phyloP scores from a whole-genome alignment of 805 yeast species.

The Suhomyces emberorum region DNA sequence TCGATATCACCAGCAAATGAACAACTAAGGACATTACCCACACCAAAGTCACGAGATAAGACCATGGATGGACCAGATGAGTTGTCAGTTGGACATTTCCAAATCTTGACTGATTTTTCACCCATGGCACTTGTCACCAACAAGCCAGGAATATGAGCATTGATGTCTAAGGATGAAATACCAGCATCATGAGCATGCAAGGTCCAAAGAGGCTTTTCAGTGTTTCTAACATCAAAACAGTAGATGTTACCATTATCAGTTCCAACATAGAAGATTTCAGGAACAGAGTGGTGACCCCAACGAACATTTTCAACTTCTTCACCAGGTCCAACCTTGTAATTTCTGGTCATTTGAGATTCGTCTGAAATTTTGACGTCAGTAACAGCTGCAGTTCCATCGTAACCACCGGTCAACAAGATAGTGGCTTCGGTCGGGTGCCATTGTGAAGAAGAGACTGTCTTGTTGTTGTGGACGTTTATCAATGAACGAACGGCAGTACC shows the following conservation, averaged over 20 bases:
- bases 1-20: slow-evolving; percentile 85
- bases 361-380: slow-evolving; percentile 79
- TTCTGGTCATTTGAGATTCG: slow-evolving; percentile 54
- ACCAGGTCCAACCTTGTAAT: slow-evolving; percentile 58
- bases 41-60: slow-evolving; percentile 85
- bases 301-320: slow-evolving; percentile 83
- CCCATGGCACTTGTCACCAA: slow-evolving; percentile 88
- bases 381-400: slow-evolving; percentile 79
- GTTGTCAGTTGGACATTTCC: slow-evolving; percentile 61
- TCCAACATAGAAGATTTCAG: slow-evolving; percentile 70
- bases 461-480: slow-evolving; percentile 65
- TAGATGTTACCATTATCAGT: slow-evolving; percentile 89
- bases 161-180: slow-evolving; percentile 75
- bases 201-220: slow-evolving; percentile 80
- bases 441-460: slow-evolving; percentile 78
- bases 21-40: slow-evolving; percentile 84
- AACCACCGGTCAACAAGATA: slow-evolving; percentile 84
- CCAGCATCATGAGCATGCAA: slow-evolving; percentile 97
- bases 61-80: slow-evolving; percentile 75
- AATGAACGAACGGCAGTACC: slow-evolving; percentile 78
- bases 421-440: slow-evolving; percentile 76
- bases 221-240: slow-evolving; percentile 79
- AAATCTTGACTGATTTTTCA: slow-evolving; percentile 79
- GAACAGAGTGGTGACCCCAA: slow-evolving; percentile 56
- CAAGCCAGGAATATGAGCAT: slow-evolving; percentile 64